A percentile compares a stretch with the other conserved stretches of the same genome.
Conservation (phyloP, 352 stramenopile genomes). For the Globisporangium nagaii region DNA sequence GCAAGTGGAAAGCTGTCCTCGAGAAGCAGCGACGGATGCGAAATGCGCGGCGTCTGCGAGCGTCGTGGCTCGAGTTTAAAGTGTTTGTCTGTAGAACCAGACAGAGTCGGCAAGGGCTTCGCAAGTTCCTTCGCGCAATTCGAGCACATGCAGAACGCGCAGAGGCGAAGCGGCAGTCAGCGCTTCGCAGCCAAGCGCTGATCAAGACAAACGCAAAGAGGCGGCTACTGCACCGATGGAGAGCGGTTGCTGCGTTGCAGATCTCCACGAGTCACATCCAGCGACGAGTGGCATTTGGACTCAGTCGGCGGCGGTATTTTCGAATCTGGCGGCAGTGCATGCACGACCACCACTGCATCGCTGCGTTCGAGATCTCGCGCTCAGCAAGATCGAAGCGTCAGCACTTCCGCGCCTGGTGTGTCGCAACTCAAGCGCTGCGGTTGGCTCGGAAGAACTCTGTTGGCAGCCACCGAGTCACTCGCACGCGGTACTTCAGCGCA, state of each 20-base stretch:
- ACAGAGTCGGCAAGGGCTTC: background rate
- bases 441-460: slow-evolving; percentile 5
- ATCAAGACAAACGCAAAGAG: background rate
- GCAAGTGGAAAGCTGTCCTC: background rate
- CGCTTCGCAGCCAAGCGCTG: background rate
- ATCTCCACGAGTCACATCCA: background rate
- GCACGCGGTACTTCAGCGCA: background rate
- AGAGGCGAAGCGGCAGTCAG: background rate
- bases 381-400: background rate
- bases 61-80: slow-evolving; percentile 6
- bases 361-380: background rate
- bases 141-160: background rate
- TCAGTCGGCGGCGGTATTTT: slow-evolving; percentile 11
- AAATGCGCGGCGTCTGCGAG: background rate
- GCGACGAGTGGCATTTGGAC: background rate
- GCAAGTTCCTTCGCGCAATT: background rate
- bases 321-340: slow-evolving; percentile 6
- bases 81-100: background rate
- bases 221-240: background rate
- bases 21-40: background rate
- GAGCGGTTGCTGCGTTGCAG: background rate
- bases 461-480: background rate
- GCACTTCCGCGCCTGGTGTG: slow-evolving; percentile 24
- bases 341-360: background rate
- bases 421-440: slow-evolving; percentile 10